These are phyloP conservation scores for Thraustochytrium striatum DNA, from an alignment of 352 stramenopile species.

Conservation along the genomic window DNA sequence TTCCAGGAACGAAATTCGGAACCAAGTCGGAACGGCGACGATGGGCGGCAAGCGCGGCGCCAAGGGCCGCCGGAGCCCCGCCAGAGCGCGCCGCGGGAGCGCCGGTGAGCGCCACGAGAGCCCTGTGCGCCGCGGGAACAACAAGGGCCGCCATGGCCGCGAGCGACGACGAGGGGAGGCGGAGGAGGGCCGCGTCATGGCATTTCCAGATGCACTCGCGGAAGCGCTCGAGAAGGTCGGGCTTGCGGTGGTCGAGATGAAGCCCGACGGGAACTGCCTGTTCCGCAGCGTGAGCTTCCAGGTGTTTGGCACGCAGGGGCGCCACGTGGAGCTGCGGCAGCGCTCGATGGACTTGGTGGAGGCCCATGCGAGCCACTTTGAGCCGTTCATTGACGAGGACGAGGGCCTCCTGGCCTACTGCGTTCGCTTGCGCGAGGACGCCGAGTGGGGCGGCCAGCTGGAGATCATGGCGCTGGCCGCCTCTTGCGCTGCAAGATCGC, in stretches of 20 bases:
- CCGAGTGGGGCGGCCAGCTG: constrained; percentile 87
- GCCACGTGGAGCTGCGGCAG: constrained; percentile 78
- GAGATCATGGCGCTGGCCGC: constrained; percentile 85
- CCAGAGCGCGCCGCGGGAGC: no score
- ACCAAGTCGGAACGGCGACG: no score
- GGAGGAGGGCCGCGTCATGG: no score
- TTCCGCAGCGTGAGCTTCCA: constrained; percentile 91
- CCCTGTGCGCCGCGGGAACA: no score
- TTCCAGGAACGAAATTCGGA: no score
- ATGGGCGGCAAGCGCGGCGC: no score
- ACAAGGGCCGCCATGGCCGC: no score
- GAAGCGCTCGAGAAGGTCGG: constrained; percentile 52
- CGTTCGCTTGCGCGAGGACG: constrained; percentile 72
- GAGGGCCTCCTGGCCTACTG: constrained; percentile 83
- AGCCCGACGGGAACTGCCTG: constrained; percentile 94
- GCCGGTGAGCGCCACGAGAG: no score
- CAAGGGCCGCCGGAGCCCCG: no score
- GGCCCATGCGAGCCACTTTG: constrained; percentile 81
- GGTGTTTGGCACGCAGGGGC: constrained; percentile 83
- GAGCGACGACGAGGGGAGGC: no score
- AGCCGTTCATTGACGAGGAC: constrained; percentile 78
- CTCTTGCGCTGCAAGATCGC: neutral
- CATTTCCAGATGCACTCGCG: no score
- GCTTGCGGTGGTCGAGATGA: constrained; percentile 65
- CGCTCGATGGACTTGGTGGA: constrained; percentile 92